Base-by-base conservation (phyloP, 805 yeast genomes). In the Naumovozyma castellii region DNA sequence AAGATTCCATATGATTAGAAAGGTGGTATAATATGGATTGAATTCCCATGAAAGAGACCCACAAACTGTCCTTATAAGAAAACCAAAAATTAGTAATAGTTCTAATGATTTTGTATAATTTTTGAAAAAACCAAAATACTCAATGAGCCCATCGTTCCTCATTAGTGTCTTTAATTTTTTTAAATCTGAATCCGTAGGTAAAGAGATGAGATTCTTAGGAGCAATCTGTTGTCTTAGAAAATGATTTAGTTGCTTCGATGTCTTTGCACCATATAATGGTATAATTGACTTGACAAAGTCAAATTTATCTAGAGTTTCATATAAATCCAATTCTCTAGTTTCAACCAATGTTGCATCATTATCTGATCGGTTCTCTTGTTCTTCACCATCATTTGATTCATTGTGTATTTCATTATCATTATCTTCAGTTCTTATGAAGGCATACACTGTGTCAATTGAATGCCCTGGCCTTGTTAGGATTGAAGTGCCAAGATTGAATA, bases 91-190 rank as follows among this genome's bases (percentile, higher is more conserved):
- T 9, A 95, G 94, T n/a, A 80, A 45, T 16, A 71, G 55, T 4
- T 69, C 42, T 38, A 87, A 68, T 71, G 81, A 74, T 12, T 61
- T 52, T 43, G 75, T 70, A 60, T 84, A 84, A 47, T 66, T 70
- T 46, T 75, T 75, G 37, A 76, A 63, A 56, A 77, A 86, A 22
- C 76, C 81, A 60, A 85, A 84, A 61, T 85, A 86, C 38, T 86
- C 61, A 1, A 87, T 88, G 41, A 68, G 64, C 43, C 66, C 60
- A 2, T 59, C 51, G 36, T 57, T 49, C 3, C 50, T 50, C 8
- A 57, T 51, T 22, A 51, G 41, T 9, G 44, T 40, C 3, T 48
- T 46, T 19, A 59, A 25, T 12, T 42, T 63, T 61, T 40, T 74
- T 73, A 53, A 61, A 62, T 43, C 69, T 5, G n/a, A 17, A 4